Percentiles rank a stretch among this genome's conserved stretches.
Conservation (phyloP, 805 yeast genomes). For the Hanseniaspora hatyaiensis region DNA sequence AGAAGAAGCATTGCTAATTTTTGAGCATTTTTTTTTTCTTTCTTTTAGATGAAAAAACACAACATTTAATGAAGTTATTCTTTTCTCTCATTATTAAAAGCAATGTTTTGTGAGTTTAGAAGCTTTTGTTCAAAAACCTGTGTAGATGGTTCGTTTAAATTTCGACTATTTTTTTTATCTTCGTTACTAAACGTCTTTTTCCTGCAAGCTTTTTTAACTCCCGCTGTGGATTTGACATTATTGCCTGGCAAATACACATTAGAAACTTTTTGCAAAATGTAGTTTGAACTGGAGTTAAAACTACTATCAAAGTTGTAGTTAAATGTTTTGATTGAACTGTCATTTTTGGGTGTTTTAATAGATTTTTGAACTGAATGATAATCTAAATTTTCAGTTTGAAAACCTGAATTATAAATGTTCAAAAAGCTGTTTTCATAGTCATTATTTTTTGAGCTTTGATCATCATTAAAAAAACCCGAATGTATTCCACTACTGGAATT, state of each 20-base stretch:
- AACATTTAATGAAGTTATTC: too few species aligned
- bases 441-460: background rate
- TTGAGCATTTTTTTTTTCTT: too few species aligned
- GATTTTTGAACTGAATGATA: background rate
- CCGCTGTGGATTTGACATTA: background rate
- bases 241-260: background rate
- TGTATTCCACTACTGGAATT: background rate
- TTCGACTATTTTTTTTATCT: background rate
- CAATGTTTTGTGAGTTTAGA: too few species aligned
- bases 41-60: too few species aligned
- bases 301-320: background rate
- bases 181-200: background rate
- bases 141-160: too few species aligned
- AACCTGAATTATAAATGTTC: background rate
- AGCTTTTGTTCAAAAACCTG: too few species aligned
- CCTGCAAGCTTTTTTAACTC: background rate
- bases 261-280: constrained; percentile 5
- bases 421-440: constrained; percentile 14
- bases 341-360: background rate
- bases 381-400: background rate
- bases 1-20: too few species aligned
- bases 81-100: too few species aligned
- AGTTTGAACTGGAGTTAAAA: background rate
- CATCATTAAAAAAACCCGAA: background rate
- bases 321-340: background rate